Base-by-base conservation (phyloP, 2,329 filamentous ascomycete genomes). In the Phoma herbarum region DNA sequence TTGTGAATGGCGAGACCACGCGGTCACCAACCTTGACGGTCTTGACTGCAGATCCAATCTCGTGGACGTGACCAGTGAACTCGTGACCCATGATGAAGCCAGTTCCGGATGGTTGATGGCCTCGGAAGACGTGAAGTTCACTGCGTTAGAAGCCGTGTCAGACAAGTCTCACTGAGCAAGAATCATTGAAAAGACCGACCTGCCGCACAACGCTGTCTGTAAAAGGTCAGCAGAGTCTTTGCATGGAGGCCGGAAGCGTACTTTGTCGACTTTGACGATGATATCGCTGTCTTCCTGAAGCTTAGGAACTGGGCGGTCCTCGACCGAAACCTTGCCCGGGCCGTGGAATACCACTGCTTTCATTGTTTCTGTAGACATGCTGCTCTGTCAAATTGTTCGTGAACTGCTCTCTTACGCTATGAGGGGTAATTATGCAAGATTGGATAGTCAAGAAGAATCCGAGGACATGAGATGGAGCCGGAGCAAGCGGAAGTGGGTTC, bases 261-360 rank as follows among this genome's bases (percentile, higher is more conserved):
- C 74, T 65, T 91, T 90, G 60, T 87, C 84, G 20, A 96, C 91
- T 76, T 92, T 93, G 71, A 97, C 86, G 65, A 97, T 88, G 57
- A 94, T 85, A 74, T 97, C 93, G 56, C 83, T 85, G 6, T 86
- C 83, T 59, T 91, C 83, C 67, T 89, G 82, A 63, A 97, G 84
- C 65, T 86, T 85, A 1, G 93, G 93, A 12, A 94, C 84, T 0
- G 92, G 92, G 20, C 91, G 85, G 59, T 95, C 87, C 78, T 96
- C 90, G 54, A 97, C 79, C 0, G 85, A 88, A 53, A 96, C 84
- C 71, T 91, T 87, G 70, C 85, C 83, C 4, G 90, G 89, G 2
- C 90, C 92, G 62, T 94, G 89, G 80, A 97, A 96, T 53, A 97
- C 86, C 28, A 97, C 91, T 28, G 92, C 92, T 77, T 91, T 90